Evolutionary conservation across 2,329 filamentous ascomycete species (phyloP), one percentile per base, ranked within the genome.

Genomic region (Metarhizium rileyi): DNA sequence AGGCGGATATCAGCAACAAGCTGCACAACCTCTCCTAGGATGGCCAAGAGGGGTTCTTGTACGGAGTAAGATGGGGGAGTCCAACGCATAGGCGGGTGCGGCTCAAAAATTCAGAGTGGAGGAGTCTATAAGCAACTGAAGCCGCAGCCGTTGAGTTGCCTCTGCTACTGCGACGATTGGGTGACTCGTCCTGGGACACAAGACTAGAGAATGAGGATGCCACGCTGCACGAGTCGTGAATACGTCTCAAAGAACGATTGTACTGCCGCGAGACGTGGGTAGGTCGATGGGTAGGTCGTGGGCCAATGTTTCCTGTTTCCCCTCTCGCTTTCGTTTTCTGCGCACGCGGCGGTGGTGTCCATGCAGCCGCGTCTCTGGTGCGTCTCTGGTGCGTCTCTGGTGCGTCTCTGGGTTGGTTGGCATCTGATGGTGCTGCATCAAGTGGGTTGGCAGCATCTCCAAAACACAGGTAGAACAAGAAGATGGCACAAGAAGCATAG

Each of bases 361-460:
- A 42, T 45, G 46, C 45, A 45, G 46, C 47, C 27, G 44, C 28
- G 45, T 12, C 35, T 47, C 27, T 44, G 46, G 48, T n/a, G n/a
- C n/a, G n/a, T n/a, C n/a, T n/a, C n/a, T n/a, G n/a, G n/a, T n/a
- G n/a, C n/a, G n/a, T n/a, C n/a, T n/a, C n/a, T n/a, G n/a, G n/a
- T n/a, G 44, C 28, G 45, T 12, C 35, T 47, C 27, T 44, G 46
- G 48, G 46, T 49, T 52, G 52, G 52, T 26, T 55, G 44, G 47
- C 46, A 43, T 35, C 44, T 48, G 42, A 38, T 45, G 40, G 47
- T 47, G 51, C 51, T 51, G 53, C 53, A 50, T 47, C 42, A 43
- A 53, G 53, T 53, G 53, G 53, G 48, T 52, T 53, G 52, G 49
- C 48, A 47, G 46, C 38, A 50, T 52, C 49, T 47, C 40, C 41